Percentiles rank a stretch among this genome's conserved stretches.
phyloP scores from a whole-genome alignment of 169 alveolate genomes.

The Prorocentrum cordatum region DNA sequence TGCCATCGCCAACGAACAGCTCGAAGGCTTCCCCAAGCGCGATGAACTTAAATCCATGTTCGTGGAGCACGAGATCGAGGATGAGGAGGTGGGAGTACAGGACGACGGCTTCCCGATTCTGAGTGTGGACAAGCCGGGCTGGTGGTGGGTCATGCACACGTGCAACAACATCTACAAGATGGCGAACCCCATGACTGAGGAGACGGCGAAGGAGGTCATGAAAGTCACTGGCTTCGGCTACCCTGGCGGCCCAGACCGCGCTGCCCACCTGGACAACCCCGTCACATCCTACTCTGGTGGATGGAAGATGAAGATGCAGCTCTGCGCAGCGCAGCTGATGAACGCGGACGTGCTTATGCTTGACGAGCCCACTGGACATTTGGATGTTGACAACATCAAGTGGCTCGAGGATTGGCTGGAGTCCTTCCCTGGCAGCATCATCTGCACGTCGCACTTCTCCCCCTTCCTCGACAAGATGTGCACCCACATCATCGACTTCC shows the following conservation, averaged over 20 bases:
- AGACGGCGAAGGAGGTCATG: constrained; percentile 44
- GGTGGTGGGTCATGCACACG: constrained; percentile 70
- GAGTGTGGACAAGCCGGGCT: constrained; percentile 58
- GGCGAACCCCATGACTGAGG: constrained; percentile 44
- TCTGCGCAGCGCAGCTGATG: neutral
- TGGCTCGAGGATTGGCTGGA: constrained; percentile 65
- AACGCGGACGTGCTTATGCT: neutral
- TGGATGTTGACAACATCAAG: constrained; percentile 69
- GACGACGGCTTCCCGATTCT: constrained; percentile 61
- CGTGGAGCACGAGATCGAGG: constrained; percentile 71
- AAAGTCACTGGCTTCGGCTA: constrained; percentile 59
- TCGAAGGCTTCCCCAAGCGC: constrained; percentile 72
- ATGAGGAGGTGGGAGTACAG: constrained; percentile 50
- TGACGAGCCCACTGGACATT: constrained; percentile 63
- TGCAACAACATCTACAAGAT: constrained; percentile 65
- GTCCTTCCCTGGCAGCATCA: constrained; percentile 42
- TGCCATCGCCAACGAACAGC: constrained; percentile 70
- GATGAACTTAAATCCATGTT: constrained; percentile 49
- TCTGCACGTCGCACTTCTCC: constrained; percentile 57
- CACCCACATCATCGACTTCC: constrained; percentile 68
- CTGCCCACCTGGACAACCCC: constrained; percentile 57
- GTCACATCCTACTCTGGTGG: constrained; percentile 70
- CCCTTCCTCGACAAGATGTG: constrained; percentile 69
- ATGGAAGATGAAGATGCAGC: constrained; percentile 71
- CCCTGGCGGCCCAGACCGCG: constrained; percentile 66